A percentile compares a stretch with the other conserved stretches of the same genome.
These are phyloP conservation scores for Stachybotrys elegans DNA, from an alignment of 2,329 filamentous ascomycete species.

Conservation along the genomic window DNA sequence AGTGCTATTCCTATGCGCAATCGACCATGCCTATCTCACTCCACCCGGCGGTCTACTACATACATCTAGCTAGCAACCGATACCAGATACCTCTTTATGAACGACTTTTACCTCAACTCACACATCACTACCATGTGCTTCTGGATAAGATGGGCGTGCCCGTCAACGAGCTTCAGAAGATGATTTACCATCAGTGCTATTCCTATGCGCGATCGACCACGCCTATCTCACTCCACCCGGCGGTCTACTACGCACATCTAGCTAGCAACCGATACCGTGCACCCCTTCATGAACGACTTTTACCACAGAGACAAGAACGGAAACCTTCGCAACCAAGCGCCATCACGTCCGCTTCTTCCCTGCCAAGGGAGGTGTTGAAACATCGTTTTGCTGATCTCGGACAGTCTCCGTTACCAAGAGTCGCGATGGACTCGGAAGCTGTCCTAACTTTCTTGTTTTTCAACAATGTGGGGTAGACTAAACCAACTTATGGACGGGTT, in stretches of 20 bases:
- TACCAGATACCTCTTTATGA: slow-evolving; percentile 88
- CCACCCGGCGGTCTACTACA: slow-evolving; percentile 90
- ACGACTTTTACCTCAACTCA: slow-evolving; percentile 70
- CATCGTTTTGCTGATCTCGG: too few species aligned
- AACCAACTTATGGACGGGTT: too few species aligned
- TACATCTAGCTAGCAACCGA: slow-evolving; percentile 80
- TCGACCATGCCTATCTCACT: slow-evolving; percentile 90
- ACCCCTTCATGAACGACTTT: too few species aligned
- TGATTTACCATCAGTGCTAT: slow-evolving; percentile 94
- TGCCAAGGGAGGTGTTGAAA: slow-evolving; percentile 50
- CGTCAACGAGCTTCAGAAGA: slow-evolving; percentile 68
- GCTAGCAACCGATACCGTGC: slow-evolving; percentile 73
- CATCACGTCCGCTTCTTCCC: slow-evolving; percentile 94
- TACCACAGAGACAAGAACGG: too few species aligned
- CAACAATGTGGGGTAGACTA: too few species aligned
- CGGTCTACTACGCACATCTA: slow-evolving; percentile 94
- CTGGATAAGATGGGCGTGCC: slow-evolving; percentile 69
- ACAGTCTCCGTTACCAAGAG: too few species aligned
- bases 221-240: slow-evolving; percentile 81
- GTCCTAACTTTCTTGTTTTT: too few species aligned
- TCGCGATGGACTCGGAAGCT: too few species aligned
- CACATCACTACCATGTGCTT: slow-evolving; percentile 81
- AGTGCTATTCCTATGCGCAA: slow-evolving; percentile 88
- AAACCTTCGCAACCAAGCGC: too few species aligned
- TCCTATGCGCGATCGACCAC: slow-evolving; percentile 91